phyloP scores from a whole-genome alignment of 2,329 filamentous ascomycete genomes.

The Aspergillus sp. region DNA sequence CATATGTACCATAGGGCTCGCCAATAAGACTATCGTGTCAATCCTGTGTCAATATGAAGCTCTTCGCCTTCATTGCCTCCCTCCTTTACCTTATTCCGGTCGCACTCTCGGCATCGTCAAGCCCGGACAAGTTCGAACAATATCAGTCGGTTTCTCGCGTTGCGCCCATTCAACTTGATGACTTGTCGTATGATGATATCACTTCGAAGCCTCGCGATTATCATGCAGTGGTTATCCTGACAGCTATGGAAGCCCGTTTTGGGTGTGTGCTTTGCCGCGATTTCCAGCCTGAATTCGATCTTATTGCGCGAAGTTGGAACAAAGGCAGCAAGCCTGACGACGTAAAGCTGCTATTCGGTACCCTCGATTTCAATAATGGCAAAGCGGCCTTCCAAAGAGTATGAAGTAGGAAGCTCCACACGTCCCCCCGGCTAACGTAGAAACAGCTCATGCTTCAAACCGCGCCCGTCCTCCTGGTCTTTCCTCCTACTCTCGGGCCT shows the following conservation, averaged over 20 bases:
- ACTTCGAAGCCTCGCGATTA: conserved; percentile 81
- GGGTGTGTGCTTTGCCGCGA: conserved; percentile 84
- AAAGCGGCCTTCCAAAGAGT: conserved; percentile 85
- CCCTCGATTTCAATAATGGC: conserved; percentile 84
- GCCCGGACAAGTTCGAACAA: conserved; percentile 66
- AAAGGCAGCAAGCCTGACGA: conserved; percentile 68
- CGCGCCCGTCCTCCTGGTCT: conserved; percentile 84
- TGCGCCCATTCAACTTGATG: conserved; percentile 73
- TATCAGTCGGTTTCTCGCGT: conserved; percentile 69
- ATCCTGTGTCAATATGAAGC: conserved; percentile 32
- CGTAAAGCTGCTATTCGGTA: conserved; percentile 69
- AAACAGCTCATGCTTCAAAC: conserved; percentile 85
- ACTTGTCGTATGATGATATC: conserved; percentile 71
- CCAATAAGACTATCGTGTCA: background rate
- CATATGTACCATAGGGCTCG: background rate
- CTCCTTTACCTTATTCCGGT: conserved; percentile 29
- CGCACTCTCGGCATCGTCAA: conserved; percentile 53
- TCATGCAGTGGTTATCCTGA: conserved; percentile 76
- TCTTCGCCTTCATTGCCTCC: conserved; percentile 41
- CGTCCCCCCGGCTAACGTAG: conserved; percentile 10
- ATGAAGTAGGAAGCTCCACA: conserved; percentile 28
- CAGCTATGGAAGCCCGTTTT: conserved; percentile 78
- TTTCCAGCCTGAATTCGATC: conserved; percentile 91
- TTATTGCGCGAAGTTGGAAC: conserved; percentile 81
- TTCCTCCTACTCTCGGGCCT: conserved; percentile 79